Conservation (phyloP, 306 rosid species). For the Myrica gale region DNA sequence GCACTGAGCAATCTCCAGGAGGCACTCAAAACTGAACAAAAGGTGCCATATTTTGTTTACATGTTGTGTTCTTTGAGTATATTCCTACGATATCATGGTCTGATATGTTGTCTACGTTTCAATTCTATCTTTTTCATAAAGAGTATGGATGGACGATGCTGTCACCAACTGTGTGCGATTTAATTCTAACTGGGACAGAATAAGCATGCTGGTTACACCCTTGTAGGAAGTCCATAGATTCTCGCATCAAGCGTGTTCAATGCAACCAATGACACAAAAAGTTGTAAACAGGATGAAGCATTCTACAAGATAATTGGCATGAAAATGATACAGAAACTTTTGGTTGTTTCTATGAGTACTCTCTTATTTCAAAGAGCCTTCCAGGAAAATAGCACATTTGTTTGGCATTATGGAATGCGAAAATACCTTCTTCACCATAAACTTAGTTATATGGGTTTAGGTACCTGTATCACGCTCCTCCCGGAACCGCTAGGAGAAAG, state of each 20-base stretch:
- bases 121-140: background rate
- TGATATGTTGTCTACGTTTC: background rate
- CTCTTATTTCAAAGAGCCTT: background rate
- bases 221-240: background rate
- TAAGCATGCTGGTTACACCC: conserved; percentile 1
- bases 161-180: background rate
- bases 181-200: background rate
- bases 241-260: background rate
- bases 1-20: conserved; percentile 82
- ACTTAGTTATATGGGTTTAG: conserved; percentile 19
- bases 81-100: background rate
- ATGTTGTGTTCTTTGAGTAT: background rate
- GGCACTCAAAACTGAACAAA: conserved; percentile 79
- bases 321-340: background rate
- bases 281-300: background rate
- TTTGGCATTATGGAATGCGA: background rate
- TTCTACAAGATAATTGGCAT: background rate
- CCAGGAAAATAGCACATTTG: background rate
- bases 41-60: conserved; percentile 48
- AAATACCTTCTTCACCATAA: too few species aligned
- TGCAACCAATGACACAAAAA: background rate
- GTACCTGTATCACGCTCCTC: conserved; percentile 55
- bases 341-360: background rate
- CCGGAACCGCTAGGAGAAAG: conserved; percentile 91
- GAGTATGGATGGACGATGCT: background rate